These are phyloP conservation scores for Sporisorium sorghi DNA, from an alignment of 1,284 basidiomycete genomes.

Conservation along the genomic window DNA sequence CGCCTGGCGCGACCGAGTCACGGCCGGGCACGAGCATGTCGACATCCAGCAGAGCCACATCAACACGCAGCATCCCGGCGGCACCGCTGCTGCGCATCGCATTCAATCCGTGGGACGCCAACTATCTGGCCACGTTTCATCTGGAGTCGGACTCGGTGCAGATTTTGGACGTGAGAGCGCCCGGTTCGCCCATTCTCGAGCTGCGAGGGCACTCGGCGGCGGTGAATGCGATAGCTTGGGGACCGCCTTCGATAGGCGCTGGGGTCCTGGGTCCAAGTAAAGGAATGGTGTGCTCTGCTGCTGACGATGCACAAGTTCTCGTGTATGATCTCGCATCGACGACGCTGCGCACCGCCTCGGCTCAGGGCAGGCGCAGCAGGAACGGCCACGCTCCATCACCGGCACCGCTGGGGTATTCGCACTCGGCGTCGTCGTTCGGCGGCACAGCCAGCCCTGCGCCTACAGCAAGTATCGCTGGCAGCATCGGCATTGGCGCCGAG, in stretches of 20 bases:
- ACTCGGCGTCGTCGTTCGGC: slow-evolving; percentile 43
- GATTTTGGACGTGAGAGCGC: slow-evolving; percentile 68
- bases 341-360: slow-evolving; percentile 65
- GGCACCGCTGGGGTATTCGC: slow-evolving; percentile 48
- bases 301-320: slow-evolving; percentile 66
- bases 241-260: slow-evolving; percentile 59
- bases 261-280: slow-evolving; percentile 61
- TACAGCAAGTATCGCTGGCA: slow-evolving; percentile 41
- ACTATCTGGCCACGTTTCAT: slow-evolving; percentile 69
- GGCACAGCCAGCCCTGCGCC: slow-evolving; percentile 46
- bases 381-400: slow-evolving; percentile 60
- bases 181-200: slow-evolving; percentile 67
- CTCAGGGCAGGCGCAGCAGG: slow-evolving; percentile 64
- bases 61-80: slow-evolving; percentile 40
- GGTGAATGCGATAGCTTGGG: slow-evolving; percentile 68
- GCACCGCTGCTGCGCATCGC: slow-evolving; percentile 67
- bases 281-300: slow-evolving; percentile 68
- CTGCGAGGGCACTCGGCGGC: slow-evolving; percentile 64
- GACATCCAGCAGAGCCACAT: slow-evolving; percentile 38
- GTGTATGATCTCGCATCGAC: slow-evolving; percentile 67
- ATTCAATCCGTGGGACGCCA: slow-evolving; percentile 69
- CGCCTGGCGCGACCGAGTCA: slow-evolving; percentile 44
- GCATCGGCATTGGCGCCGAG: slow-evolving; percentile 61
- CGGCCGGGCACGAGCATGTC: slow-evolving; percentile 56
- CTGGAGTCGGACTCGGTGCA: slow-evolving; percentile 66